Evolutionary conservation across 305 asterid species (phyloP).

Genomic region (Withania somnifera): DNA sequence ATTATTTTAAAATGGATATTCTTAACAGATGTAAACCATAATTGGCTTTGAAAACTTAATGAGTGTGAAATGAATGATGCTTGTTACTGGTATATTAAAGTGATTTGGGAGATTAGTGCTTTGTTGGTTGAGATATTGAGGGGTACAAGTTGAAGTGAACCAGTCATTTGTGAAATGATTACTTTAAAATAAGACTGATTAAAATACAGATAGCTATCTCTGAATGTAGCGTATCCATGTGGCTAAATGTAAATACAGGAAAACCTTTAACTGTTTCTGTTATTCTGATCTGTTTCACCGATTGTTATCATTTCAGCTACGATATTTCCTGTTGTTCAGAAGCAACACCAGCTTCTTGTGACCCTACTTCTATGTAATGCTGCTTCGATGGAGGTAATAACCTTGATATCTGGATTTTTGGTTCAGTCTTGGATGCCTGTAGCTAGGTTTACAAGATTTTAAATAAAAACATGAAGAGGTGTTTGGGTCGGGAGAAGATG

Average conservation of each 20-base stretch:
- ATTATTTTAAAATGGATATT: background rate
- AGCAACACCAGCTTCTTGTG: slow-evolving; percentile 96
- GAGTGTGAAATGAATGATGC: background rate
- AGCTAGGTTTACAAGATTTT: background rate
- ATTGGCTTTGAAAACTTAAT: background rate
- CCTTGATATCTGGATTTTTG: background rate
- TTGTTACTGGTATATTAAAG: background rate
- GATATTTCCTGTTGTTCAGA: slow-evolving; percentile 86
- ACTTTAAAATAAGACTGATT: background rate
- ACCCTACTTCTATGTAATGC: slow-evolving; percentile 91
- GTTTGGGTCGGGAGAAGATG: background rate
- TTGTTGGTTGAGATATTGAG: background rate
- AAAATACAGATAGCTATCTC: background rate
- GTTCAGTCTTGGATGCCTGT: background rate
- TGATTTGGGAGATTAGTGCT: background rate
- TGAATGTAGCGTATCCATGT: background rate
- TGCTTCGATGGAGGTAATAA: slow-evolving; percentile 86
- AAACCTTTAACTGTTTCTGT: background rate
- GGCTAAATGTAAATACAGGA: background rate
- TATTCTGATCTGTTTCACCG: slow-evolving; percentile 8
- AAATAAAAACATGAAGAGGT: background rate
- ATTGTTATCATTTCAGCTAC: slow-evolving; percentile 38
- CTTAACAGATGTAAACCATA: background rate
- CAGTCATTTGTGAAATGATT: background rate
- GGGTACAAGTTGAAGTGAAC: background rate